Evolutionary conservation across 2,329 filamentous ascomycete genomes (phyloP), one percentile per base, ranked within the genome.

Genomic region (Xylaria sp.): DNA sequence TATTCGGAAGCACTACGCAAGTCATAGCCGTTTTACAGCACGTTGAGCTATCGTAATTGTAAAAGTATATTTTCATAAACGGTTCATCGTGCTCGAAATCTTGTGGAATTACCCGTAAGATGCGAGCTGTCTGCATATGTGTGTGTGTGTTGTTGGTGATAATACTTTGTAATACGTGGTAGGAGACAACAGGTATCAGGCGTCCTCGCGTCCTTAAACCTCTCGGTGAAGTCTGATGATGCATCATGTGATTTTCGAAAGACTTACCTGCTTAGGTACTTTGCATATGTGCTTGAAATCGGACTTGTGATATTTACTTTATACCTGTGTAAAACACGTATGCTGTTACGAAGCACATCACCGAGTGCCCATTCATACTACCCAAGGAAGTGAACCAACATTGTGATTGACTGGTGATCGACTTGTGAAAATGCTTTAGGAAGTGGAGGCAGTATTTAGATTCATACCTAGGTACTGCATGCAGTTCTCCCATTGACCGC

Each of bases 401-500:
- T n/a, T n/a, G n/a, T n/a, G n/a, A n/a, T n/a, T n/a, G n/a, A n/a
- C n/a, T n/a, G n/a, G n/a, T n/a, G n/a, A n/a, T n/a, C n/a, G n/a
- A n/a, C n/a, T n/a, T n/a, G n/a, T n/a, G n/a, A n/a, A n/a, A n/a
- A n/a, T n/a, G n/a, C n/a, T n/a, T n/a, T n/a, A n/a, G n/a, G n/a
- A n/a, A n/a, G 33, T 13, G 33, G 33, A 10, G 33, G 9, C 33
- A 36, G 9, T 2, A 36, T 9, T 13, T 36, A 36, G 9, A 36
- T 10, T 10, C 33, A 17, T 44, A 44, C 17, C 17, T 44, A 7
- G 31, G 61, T 7, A 27, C 10, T 49, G 4, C 25, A 4, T 27
- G 51, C 57, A 49, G 29, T 58, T 47, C 25, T n/a, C 13, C 9
- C 33, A 57, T 63, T 33, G 53, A 67, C 63, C 29, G 20, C n/a